Percentiles rank a stretch among this genome's conserved stretches.
These are phyloP conservation scores for Gaeumannomyces sp. DNA, from an alignment of 2,329 filamentous ascomycete genomes.

Conservation along the genomic window DNA sequence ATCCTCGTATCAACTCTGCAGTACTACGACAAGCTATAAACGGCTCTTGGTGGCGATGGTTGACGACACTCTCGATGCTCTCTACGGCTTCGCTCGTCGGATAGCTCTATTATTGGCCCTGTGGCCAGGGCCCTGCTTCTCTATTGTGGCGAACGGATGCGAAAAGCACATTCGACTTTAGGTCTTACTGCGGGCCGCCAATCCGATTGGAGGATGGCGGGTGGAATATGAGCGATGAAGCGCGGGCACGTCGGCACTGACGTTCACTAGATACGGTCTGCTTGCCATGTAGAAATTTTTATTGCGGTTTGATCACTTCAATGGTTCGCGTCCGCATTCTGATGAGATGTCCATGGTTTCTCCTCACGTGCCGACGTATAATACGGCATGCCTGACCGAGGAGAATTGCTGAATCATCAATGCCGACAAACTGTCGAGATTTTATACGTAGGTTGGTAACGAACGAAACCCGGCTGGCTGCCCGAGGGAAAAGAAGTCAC, in stretches of 20 bases:
- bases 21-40: constrained; percentile 99
- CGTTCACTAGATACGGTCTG: constrained; percentile 9
- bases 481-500: no score
- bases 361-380: no score
- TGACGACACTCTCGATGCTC: constrained; percentile 25
- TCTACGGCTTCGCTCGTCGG: constrained; percentile 1
- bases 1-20: constrained; percentile 33
- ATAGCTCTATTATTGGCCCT: background rate
- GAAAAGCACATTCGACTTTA: constrained; percentile 2
- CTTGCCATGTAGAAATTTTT: constrained; percentile 10
- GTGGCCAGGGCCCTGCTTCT: background rate
- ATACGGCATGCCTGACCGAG: no score
- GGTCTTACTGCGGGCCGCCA: background rate
- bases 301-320: constrained; percentile 2
- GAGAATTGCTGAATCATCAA: no score
- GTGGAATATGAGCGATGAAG: constrained; percentile 1
- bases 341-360: no score
- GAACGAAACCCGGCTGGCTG: no score
- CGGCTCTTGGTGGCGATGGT: constrained; percentile 36
- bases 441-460: no score
- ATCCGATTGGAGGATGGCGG: background rate
- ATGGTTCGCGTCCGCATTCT: no score
- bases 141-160: background rate
- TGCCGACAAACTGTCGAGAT: no score
- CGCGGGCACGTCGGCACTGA: constrained; percentile 5